phyloP scores from a whole-genome alignment of 202 grass and related monocot genomes.

The Dendrocalamus latiflorus region DNA sequence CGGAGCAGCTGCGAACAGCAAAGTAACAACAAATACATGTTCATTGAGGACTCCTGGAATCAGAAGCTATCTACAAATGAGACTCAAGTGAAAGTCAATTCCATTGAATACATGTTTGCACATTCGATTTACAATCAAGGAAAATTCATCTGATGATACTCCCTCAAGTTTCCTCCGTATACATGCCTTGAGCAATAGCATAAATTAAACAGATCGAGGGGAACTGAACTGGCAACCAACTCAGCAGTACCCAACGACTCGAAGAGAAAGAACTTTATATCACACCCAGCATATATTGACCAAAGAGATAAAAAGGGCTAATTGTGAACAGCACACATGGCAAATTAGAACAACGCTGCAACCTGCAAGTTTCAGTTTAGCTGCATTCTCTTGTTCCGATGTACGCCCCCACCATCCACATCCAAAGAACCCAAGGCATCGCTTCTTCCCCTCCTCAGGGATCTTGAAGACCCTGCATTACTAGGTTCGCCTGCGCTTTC shows the following conservation, averaged over 20 bases:
- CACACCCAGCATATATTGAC: constrained; percentile 29
- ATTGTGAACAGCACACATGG: neutral
- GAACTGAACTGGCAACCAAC: constrained; percentile 32
- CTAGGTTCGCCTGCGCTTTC: constrained; percentile 57
- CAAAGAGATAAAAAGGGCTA: constrained; percentile 20
- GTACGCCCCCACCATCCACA: constrained; percentile 66
- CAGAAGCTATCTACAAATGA: constrained; percentile 24
- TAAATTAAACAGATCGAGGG: constrained; percentile 17
- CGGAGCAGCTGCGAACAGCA: neutral
- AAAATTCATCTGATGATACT: constrained; percentile 25
- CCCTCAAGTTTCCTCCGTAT: constrained; percentile 23
- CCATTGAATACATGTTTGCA: constrained; percentile 32
- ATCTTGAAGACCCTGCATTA: constrained; percentile 78
- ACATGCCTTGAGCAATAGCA: constrained; percentile 22
- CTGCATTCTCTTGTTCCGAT: constrained; percentile 67
- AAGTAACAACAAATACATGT: neutral
- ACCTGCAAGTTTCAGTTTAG: constrained; percentile 38
- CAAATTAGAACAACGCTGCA: constrained; percentile 8
- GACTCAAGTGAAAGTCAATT: neutral
- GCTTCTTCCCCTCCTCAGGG: constrained; percentile 63
- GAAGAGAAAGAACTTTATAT: neutral
- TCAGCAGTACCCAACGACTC: constrained; percentile 16
- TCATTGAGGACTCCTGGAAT: constrained; percentile 12
- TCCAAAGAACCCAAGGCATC: constrained; percentile 54
- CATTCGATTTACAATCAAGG: constrained; percentile 24